Evolutionary conservation across 140 eudicot genomes (phyloP), one percentile per base, ranked within the genome.

Genomic region (Oenanthe javanica): DNA sequence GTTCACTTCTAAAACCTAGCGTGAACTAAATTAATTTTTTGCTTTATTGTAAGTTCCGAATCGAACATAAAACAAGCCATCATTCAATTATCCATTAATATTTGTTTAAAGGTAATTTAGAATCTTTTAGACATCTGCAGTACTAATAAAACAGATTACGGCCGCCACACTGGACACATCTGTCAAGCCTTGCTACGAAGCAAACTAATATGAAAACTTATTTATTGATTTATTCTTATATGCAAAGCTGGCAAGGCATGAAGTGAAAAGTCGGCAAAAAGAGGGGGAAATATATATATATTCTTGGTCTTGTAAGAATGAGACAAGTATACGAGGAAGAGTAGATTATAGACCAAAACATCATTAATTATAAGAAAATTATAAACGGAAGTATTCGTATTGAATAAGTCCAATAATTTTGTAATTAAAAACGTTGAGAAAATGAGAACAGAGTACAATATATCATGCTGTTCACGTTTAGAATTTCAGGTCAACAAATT

Each of bases 291-390:
- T 31, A 31, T 31, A 61, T 8, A 1, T 5, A n/a, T 25, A n/a
- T 63, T 63, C 38, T 19, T 19, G 64, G 64, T 19, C 66, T 57
- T 57, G 27, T 55, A 25, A 16, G 54, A 43, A 16, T 42, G 77
- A 43, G 77, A 40, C 77, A 72, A 72, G 77, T 72, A 47, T 72
- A 72, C 77, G 47, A 72, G 51, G 77, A 43, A 72, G 77, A 72
- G 50, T 36, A 18, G 54, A 21, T 43, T 72, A 72, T 3, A 46
- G 52, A 2, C 31, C 15, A 63, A n/a, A n/a, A 63, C 6, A 63
- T 36, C 40, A 25, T 63, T 63, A 15, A 63, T 3, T 9, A 9
- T 8, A 1, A 11, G 36, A 23, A 2, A 11, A 63, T 25, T 10
- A 63, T n/a, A 6, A 64, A 57, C 57, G 21, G 6, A 15, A 11